Base-by-base conservation (phyloP, 306 rosid species). In the Trifolium dubium region DNA sequence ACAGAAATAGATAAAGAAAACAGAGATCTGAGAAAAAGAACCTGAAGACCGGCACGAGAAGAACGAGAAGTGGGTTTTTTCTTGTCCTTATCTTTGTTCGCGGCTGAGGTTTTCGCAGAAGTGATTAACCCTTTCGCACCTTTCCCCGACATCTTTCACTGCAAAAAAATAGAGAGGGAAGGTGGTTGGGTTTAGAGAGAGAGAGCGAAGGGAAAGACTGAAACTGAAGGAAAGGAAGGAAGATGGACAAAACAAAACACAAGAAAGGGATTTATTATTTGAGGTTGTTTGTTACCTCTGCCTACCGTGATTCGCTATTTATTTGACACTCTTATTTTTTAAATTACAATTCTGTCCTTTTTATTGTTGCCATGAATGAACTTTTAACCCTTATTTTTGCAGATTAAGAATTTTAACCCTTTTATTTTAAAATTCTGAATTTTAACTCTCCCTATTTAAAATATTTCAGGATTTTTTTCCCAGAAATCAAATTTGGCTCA, bases 11-110 rank as follows among this genome's bases (percentile, higher is more conserved):
- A n/a, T n/a, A n/a, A 10, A 56, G 18, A 32, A 30, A 59, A 12
- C 30, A 10, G 56, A 73, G 78, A 81, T 81, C 83, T 84, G 66
- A 34, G 34, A 64, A 32, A 64, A 28, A 64, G 78, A 28, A 63
- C 92, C 91, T 90, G 96, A 83, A 90, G 96, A 23, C 92, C 96
- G 18, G 96, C 92, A 46, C 96, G 89, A 60, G 92, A 90, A 53
- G 96, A 90, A 41, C 92, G 92, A 6, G 96, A 90, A 56, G 75
- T 88, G 63, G 92, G 88, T 53, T 90, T 90, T 84, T 90, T 90
- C 88, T 90, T 90, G 86, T 83, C 81, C 83, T 88, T 90, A 75
- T 89, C 90, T 41, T 90, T 88, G 85, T 69, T 87, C 55, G 82
- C 73, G 29, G 86, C 74, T 17, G 92, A 50, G 69, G 85, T 81